These are phyloP conservation scores for Ceraceosorus bombacis DNA, from an alignment of 1,284 basidiomycete genomes.

Conservation along the genomic window DNA sequence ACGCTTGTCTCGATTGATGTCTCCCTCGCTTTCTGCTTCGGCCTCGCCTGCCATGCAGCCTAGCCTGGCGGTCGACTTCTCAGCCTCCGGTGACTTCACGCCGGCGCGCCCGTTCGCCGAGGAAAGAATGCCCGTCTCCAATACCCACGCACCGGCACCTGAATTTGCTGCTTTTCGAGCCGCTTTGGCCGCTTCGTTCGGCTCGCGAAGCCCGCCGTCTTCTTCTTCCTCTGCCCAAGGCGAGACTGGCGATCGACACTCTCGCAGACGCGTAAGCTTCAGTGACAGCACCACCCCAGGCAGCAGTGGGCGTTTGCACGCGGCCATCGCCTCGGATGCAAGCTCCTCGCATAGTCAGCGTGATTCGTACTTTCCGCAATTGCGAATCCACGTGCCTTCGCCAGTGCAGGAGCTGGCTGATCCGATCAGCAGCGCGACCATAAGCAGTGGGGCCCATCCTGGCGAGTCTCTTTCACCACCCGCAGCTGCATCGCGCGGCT, in stretches of 20 bases:
- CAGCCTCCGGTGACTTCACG: not conserved
- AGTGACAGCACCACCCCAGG: too few species aligned
- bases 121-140: not conserved
- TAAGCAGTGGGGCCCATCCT: too few species aligned
- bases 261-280: too few species aligned
- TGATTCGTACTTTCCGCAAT: not conserved
- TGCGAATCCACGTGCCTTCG: not conserved
- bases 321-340: too few species aligned
- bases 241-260: too few species aligned
- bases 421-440: not conserved
- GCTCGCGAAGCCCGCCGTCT: too few species aligned
- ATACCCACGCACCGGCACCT: not conserved
- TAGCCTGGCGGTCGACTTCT: not conserved
- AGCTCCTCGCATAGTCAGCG: not conserved
- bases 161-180: not conserved
- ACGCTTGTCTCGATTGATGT: not conserved
- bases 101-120: too few species aligned
- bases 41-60: not conserved
- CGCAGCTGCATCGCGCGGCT: too few species aligned
- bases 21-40: not conserved
- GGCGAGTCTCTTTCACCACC: too few species aligned
- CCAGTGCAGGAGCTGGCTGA: not conserved
- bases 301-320: too few species aligned
- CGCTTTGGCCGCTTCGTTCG: too few species aligned
- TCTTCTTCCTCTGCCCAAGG: too few species aligned